Conservation (phyloP, 2,329 filamentous ascomycete species). For the Nothopassalora personata region DNA sequence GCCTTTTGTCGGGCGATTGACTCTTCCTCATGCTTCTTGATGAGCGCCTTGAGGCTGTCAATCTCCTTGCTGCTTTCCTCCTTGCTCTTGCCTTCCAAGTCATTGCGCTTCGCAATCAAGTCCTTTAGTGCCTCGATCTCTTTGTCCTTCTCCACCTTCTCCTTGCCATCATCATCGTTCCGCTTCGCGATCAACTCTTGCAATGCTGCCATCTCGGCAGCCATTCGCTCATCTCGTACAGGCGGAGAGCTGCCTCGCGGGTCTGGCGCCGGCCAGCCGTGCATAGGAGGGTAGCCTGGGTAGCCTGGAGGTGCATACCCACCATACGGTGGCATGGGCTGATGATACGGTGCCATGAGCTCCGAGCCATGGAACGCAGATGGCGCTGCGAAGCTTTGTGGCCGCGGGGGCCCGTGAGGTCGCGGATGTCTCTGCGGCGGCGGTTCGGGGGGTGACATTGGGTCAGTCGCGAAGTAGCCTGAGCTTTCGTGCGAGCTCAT, state of each 20-base stretch:
- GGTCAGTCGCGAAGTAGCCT: conserved; percentile 36
- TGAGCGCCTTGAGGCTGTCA: conserved; percentile 35
- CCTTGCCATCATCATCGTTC: neutral
- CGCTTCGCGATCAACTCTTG: neutral
- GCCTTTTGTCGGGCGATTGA: conserved; percentile 26
- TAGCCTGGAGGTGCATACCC: conserved; percentile 20
- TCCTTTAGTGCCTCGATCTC: conserved; percentile 23
- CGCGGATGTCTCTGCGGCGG: conserved; percentile 18
- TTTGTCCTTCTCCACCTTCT: conserved; percentile 15
- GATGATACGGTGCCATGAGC: conserved; percentile 24
- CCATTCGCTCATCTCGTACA: neutral
- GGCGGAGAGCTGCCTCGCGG: conserved; percentile 27
- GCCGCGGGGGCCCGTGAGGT: conserved; percentile 23
- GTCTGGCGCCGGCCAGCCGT: conserved; percentile 14
- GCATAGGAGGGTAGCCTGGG: conserved; percentile 16
- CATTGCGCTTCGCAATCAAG: conserved; percentile 16
- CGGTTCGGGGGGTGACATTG: conserved; percentile 18
- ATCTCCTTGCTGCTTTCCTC: conserved; percentile 26
- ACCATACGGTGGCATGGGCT: conserved; percentile 17
- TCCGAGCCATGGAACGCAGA: conserved; percentile 26
- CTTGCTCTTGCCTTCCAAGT: conserved; percentile 9
- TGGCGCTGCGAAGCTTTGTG: conserved; percentile 28
- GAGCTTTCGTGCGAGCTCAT: conserved; percentile 20
- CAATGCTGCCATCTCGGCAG: neutral
- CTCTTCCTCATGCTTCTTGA: conserved; percentile 40